Base-by-base conservation (phyloP, 2,329 filamentous ascomycete genomes). In the Hirsutella minnesotensis region DNA sequence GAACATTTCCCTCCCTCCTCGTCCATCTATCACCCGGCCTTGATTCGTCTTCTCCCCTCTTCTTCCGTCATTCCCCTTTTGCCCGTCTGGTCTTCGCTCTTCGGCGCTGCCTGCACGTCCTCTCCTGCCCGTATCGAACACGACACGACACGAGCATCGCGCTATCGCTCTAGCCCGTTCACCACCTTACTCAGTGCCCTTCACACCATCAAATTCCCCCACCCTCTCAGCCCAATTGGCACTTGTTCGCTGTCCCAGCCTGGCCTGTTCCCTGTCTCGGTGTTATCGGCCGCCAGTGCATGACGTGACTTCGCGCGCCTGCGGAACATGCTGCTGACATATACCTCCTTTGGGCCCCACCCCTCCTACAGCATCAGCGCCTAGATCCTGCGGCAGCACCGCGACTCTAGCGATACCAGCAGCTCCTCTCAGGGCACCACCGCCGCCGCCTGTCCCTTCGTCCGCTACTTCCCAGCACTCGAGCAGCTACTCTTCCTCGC, bases 401-500 rank as follows among this genome's bases (percentile, higher is more conserved):
- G 33, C 40, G 40, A 42, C 35, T 15, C 13, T 29, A 9, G 31
- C 38, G 38, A 39, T 27, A 27, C 24, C 19, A 7, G 18, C 29
- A 29, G n/a, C 9, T 2, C 29, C 39, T 24, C 34, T 33, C 31
- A 41, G 44, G 30, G 39, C 42, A 34, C 33, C 41, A 19, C 30
- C 44, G 27, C 39, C 44, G 43, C 45, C 42, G 16, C 39, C 24
- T 12, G 12, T 27, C 12, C 24, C 24, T 27, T 27, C 24, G 24
- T 12, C 24, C 24, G 12, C 24, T 27, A 7, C 24, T 27, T 27
- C 24, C 12, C 24, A 12, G 27, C 43, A 38, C 41, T 43, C 47
- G 5, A 40, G 43, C 51, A 60, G 51, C 46, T 56, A 53, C 47
- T 61, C 65, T 34, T 67, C 64, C 9, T 69, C 69, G 19, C 66